Evolutionary conservation across 192 early-diverging fungal species (phyloP).

Genomic region (Rhizoclosmatium globosum): DNA sequence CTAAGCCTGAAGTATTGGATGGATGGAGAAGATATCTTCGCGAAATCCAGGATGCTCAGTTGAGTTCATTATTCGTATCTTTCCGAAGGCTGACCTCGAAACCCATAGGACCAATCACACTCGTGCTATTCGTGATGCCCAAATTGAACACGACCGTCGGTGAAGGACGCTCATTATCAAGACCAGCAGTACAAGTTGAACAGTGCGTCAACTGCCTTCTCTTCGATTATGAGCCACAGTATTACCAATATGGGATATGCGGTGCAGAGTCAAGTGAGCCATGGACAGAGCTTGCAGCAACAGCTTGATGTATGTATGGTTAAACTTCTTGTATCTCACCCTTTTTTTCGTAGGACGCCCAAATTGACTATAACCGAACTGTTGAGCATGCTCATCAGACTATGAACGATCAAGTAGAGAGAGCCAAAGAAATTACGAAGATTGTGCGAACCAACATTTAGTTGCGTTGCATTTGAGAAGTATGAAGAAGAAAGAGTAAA

Average conservation of each 20-base stretch:
- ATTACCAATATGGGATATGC: not conserved
- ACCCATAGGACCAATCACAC: slow-evolving; percentile 29
- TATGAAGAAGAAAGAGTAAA: not conserved
- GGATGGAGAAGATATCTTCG: slow-evolving; percentile 34
- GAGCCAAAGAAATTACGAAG: slow-evolving; percentile 43
- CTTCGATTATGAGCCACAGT: not conserved
- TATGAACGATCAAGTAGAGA: slow-evolving; percentile 44
- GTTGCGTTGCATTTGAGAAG: not conserved
- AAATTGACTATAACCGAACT: slow-evolving; percentile 40
- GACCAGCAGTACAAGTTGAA: slow-evolving; percentile 5
- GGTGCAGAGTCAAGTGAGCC: not conserved
- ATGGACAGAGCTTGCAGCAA: slow-evolving; percentile 11
- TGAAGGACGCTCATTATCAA: slow-evolving; percentile 39
- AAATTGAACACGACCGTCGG: slow-evolving; percentile 34
- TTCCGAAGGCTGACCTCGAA: too few species aligned
- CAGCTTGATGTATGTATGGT: slow-evolving; percentile 17
- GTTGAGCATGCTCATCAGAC: slow-evolving; percentile 40
- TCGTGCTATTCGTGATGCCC: slow-evolving; percentile 40
- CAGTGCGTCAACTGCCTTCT: not conserved
- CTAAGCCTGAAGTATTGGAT: slow-evolving; percentile 31
- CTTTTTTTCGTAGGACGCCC: slow-evolving; percentile 15
- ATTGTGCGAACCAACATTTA: slow-evolving; percentile 20
- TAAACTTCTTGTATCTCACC: too few species aligned
- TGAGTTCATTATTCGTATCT: slow-evolving; percentile 2
- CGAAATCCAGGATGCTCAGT: slow-evolving; percentile 44